Conservation (phyloP, 306 rosid species). For the Sechiopsis laciniata region DNA sequence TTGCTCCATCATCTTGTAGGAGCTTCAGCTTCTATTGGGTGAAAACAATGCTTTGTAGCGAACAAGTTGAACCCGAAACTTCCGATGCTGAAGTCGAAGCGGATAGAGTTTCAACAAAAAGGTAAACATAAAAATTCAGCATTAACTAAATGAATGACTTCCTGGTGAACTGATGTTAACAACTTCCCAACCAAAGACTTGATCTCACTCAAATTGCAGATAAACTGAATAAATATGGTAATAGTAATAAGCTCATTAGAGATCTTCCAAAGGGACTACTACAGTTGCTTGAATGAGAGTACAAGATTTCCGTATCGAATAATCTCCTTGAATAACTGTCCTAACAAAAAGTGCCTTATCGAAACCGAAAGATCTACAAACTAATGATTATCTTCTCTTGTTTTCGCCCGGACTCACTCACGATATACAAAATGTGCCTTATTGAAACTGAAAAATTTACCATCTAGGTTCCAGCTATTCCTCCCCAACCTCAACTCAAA, state of each 20-base stretch:
- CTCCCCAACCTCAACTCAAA: too few relatives aligned
- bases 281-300: conserved; percentile 1
- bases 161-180: not conserved
- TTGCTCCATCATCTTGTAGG: not conserved
- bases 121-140: not conserved
- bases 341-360: not conserved
- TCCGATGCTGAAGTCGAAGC: not conserved
- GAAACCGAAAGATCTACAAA: not conserved
- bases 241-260: not conserved
- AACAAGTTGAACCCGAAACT: not conserved
- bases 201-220: not conserved
- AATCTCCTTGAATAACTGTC: not conserved
- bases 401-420: not conserved
- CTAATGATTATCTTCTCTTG: not conserved
- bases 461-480: too few relatives aligned
- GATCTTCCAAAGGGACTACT: not conserved
- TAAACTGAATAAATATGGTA: not conserved
- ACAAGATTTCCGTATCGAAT: not conserved
- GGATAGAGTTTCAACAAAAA: not conserved
- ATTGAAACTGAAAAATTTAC: too few relatives aligned
- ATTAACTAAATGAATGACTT: not conserved
- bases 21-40: not conserved
- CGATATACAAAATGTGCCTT: not conserved
- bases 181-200: not conserved
- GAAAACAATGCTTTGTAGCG: not conserved